Percentiles rank a stretch among this genome's conserved stretches.
Evolutionary conservation across 495 filamentous ascomycete genomes (phyloP).

Genomic region (Lichenothelia convexa): DNA sequence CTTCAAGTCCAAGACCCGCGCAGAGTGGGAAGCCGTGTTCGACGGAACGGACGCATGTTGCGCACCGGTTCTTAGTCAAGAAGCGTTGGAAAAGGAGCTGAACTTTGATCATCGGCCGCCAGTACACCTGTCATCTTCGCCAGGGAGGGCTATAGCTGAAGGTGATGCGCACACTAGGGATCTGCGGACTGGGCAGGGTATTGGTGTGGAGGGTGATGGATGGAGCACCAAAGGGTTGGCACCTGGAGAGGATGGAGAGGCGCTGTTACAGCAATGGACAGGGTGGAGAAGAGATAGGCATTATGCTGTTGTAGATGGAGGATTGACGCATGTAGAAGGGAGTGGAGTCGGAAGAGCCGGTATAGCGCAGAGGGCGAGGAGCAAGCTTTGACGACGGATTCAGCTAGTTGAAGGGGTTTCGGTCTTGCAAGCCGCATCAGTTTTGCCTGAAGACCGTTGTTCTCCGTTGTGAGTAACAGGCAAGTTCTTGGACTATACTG

Average conservation of each 20-base stretch:
- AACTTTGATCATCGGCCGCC: constrained; percentile 57
- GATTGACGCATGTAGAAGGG: constrained; percentile 23
- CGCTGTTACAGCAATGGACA: constrained; percentile 53
- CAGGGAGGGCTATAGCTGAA: constrained; percentile 33
- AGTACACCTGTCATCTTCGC: constrained; percentile 49
- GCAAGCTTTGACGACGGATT: too few relatives aligned
- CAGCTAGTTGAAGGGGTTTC: too few relatives aligned
- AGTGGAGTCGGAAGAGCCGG: too few relatives aligned
- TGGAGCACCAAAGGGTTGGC: constrained; percentile 41
- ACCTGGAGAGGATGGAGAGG: constrained; percentile 53
- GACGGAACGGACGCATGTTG: constrained; percentile 84
- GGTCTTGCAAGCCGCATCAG: too few relatives aligned
- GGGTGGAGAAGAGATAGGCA: constrained; percentile 58
- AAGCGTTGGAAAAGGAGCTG: constrained; percentile 48
- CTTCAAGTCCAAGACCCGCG: constrained; percentile 57
- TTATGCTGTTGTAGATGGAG: constrained; percentile 44
- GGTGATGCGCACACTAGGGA: constrained; percentile 13
- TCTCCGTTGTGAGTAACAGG: too few relatives aligned
- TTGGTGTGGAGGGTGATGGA: constrained; percentile 20
- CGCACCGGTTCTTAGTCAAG: constrained; percentile 62
- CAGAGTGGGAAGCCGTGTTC: constrained; percentile 72
- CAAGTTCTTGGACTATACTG: too few relatives aligned
- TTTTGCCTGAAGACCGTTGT: too few relatives aligned
- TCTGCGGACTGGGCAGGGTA: constrained; percentile 33
- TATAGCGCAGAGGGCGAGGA: too few relatives aligned